Evolutionary conservation across 2,329 filamentous ascomycete genomes (phyloP), one percentile per base, ranked within the genome.

Genomic region (Geosmithia putterillii): DNA sequence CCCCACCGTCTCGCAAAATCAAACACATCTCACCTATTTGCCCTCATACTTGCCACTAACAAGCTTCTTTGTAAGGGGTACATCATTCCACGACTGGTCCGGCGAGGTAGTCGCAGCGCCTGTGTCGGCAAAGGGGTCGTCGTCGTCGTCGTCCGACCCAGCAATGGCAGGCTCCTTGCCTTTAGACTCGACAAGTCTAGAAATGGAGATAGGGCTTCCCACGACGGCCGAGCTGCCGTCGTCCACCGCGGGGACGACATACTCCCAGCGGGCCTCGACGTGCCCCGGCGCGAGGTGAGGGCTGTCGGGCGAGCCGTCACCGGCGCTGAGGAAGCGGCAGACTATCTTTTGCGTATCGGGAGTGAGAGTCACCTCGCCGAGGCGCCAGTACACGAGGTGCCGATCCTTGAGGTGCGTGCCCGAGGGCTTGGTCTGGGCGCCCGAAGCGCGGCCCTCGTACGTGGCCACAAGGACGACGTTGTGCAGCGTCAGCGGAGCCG

Each of bases 201-300:
- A 77, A 43, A 88, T 67, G 4, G 77, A 81, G 44, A 95, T 74
- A 9, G 79, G 79, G 50, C 78, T 83, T 4, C 60, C 60, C 0
- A 49, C 42, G 3, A 71, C 53, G 3, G 54, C 62, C 7, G 57
- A 49, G 15, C 65, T 63, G 25, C 73, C 63, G 35, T 73, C 58
- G 9, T 59, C 67, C 2, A 67, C 72, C 0, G 56, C 45, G 2
- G 65, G 54, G 9, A 52, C 54, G 19, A 46, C 54, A 46, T 69
- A 65, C 57, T 95, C 88, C 79, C 89, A 95, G 44, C 81, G 72
- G 1, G 86, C 86, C 59, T 98, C 90, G 8, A 94, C 74, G 43
- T 77, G 79, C 0, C 88, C 87, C 5, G 84, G 76, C 48, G 77
- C 79, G n/a, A n/a, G n/a, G n/a, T n/a, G n/a, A n/a, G n/a, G n/a